Evolutionary conservation across 495 filamentous ascomycete genomes (phyloP), one percentile per base, ranked within the genome.

Genomic region (Podospora conica): DNA sequence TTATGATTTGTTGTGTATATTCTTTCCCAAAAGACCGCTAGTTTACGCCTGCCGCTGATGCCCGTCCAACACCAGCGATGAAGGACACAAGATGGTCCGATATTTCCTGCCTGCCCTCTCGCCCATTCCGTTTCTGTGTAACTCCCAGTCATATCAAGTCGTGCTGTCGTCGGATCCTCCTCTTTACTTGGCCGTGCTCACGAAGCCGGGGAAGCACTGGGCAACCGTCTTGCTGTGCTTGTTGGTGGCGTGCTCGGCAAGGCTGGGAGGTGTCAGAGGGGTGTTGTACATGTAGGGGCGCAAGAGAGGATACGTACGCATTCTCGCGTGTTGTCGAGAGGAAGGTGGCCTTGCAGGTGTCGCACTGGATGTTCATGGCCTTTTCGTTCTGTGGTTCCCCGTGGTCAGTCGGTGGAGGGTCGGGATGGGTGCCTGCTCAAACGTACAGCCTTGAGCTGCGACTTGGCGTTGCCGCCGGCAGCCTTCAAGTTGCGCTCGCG

Each of bases 311-410:
- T 15, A 75, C 81, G 57, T 82, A 84, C 81, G 79, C 79, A 63
- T 79, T 79, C 53, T 77, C 79, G 59, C 82, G 79, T n/a, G 82
- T 84, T 2, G 84, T 86, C 66, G 80, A 81, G 61, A 85, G 71
- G 76, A 86, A 86, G 25, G 84, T 84, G 53, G 82, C 79, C 70
- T 81, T 85, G 82, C 84, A 86, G 64, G 77, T 78, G 53, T 75
- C 57, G 80, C 84, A 86, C 66, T 85, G 81, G 75, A 86, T 84
- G 69, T 80, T 80, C 80, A 79, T 84, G 53, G 84, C 83, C 67
- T 80, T 73, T 59, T 71, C 73, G 67, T 86, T 86, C 81, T 83
- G 60, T 65, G 48, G 22, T 53, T 48, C 20, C 28, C 31, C 29
- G 11, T 48, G 22, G 65, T 66, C 57, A 70, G 66, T 33, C 11